Base-by-base conservation (phyloP, 495 filamentous ascomycete species). In the Talaromyces thailandensis region DNA sequence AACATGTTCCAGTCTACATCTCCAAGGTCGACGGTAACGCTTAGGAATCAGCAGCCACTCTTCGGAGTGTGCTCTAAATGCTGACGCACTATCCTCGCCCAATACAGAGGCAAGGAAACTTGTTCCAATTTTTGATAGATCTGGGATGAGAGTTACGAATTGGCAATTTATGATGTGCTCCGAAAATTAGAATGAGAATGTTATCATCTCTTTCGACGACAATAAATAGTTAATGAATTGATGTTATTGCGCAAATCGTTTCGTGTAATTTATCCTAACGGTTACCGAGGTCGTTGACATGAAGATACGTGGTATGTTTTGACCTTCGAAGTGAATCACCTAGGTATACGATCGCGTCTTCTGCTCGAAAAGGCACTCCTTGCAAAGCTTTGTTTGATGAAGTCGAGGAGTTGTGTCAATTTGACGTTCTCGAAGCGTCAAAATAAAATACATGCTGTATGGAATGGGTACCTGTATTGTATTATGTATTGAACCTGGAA, bases 21-120 rank as follows among this genome's bases (percentile, higher is more conserved):
- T 82, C 91, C 77, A 92, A 93, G 84, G 88, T 91, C 61, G 93
- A 98, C 73, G 73, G 65, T 72, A 69, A 83, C 59, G 57, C 62
- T 67, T 79, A 77, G 70, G 72, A 77, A 78, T 75, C 65, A 32
- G 51, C 50, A 12, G 43, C 43, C 40, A 56, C 59, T 52, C 50
- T 61, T 26, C 59, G 43, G 50, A 61, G 59, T 61, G 37, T 61
- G 43, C 59, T 61, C 23, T 61, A 61, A 35, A 35, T 61, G 31
- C 57, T 18, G 35, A 48, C 28, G 28, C 28, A 55, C 48, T 24
- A 4, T 28, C 26, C 51, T 55, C 4, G 11, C n/a, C 51, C 51
- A 28, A 40, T 8, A 28, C 28, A 55, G 11, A n/a, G 23, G 23
- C 18, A 31, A 31, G 14, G 16, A 31, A 31, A 57, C 29, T 57